phyloP scores from a whole-genome alignment of 768 basidiomycete species.

The Chalciporus chontae region DNA sequence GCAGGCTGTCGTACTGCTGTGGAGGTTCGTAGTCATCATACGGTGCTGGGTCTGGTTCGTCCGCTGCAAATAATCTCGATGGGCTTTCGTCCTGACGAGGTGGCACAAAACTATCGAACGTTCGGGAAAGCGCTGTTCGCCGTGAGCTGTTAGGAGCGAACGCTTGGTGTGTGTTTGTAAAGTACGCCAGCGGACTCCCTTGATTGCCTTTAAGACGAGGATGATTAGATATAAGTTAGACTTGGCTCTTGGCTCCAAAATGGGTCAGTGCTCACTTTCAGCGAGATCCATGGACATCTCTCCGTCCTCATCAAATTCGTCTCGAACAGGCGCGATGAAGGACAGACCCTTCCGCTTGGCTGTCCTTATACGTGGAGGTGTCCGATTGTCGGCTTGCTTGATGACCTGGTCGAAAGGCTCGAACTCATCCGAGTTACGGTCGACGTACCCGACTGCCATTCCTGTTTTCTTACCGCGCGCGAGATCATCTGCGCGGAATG shows the following conservation, averaged over 20 bases:
- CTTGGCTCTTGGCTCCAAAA: neutral
- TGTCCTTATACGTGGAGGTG: constrained; percentile 53
- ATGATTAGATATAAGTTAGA: neutral
- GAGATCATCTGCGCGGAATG: constrained; percentile 74
- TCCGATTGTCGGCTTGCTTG: constrained; percentile 62
- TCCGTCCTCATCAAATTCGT: constrained; percentile 51
- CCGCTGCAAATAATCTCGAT: neutral
- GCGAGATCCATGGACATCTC: constrained; percentile 79
- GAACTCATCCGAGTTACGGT: constrained; percentile 76
- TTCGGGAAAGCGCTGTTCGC: constrained; percentile 22
- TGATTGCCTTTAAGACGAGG: constrained; percentile 21
- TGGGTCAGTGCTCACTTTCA: constrained; percentile 49
- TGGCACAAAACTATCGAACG: neutral
- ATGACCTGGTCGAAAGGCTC: constrained; percentile 78
- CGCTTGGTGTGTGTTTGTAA: constrained; percentile 32
- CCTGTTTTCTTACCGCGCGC: constrained; percentile 81
- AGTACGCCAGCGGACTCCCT: constrained; percentile 34
- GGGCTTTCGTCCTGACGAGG: neutral
- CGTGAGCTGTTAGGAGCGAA: constrained; percentile 37
- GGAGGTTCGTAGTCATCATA: constrained; percentile 29
- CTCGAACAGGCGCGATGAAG: constrained; percentile 28
- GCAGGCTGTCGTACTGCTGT: constrained; percentile 25
- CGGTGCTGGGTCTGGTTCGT: constrained; percentile 5
- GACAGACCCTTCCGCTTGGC: constrained; percentile 47
- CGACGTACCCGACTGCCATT: constrained; percentile 61